Evolutionary conservation across 2,329 filamentous ascomycete genomes (phyloP).

Genomic region (Colletotrichum truncatum): DNA sequence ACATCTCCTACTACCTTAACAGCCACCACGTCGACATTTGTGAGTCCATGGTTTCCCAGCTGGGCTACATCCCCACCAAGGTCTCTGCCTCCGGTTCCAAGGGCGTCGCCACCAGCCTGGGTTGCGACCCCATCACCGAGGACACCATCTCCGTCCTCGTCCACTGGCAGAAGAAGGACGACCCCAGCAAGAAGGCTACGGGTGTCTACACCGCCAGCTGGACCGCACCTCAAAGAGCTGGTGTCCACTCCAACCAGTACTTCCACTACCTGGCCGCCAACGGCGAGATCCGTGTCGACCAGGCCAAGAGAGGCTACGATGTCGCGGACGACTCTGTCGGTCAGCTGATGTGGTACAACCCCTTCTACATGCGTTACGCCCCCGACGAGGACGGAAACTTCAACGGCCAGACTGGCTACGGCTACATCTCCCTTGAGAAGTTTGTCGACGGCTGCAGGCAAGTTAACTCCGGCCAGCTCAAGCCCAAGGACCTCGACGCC

Average conservation of each 20-base stretch:
- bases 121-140: slow-evolving; percentile 84
- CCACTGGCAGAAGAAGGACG: slow-evolving; percentile 81
- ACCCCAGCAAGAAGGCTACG: slow-evolving; percentile 77
- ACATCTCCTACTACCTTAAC: slow-evolving; percentile 97
- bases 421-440: slow-evolving; percentile 95
- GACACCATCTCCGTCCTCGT: slow-evolving; percentile 93
- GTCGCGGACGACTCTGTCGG: slow-evolving; percentile 82
- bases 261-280: slow-evolving; percentile 91
- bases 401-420: slow-evolving; percentile 88
- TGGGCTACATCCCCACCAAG: slow-evolving; percentile 78
- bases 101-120: slow-evolving; percentile 80
- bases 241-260: slow-evolving; percentile 97
- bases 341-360: slow-evolving; percentile 87
- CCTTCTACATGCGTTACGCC: slow-evolving; percentile 95
- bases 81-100: slow-evolving; percentile 82
- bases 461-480: slow-evolving; percentile 78
- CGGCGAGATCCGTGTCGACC: slow-evolving; percentile 89
- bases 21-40: slow-evolving; percentile 93
- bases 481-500: slow-evolving; percentile 79
- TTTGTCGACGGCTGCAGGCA: slow-evolving; percentile 88
- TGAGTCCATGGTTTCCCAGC: slow-evolving; percentile 84
- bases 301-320: slow-evolving; percentile 94
- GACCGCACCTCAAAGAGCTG: slow-evolving; percentile 91
- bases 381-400: slow-evolving; percentile 97
- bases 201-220: slow-evolving; percentile 94